Conservation (phyloP, 352 stramenopile genomes). For the Phytophthora hibernalis region DNA sequence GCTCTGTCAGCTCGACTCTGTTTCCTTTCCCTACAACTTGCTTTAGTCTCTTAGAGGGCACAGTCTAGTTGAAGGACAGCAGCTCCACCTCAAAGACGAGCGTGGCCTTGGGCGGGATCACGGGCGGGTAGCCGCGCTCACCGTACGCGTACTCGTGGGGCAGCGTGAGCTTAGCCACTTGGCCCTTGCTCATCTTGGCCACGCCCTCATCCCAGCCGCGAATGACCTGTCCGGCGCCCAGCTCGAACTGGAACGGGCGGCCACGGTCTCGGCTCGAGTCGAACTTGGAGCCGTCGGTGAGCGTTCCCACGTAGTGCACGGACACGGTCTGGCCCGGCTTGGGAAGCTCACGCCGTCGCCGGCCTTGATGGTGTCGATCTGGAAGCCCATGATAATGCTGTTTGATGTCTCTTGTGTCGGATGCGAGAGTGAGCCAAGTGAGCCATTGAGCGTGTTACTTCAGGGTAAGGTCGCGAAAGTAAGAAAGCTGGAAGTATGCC, state of each 20-base stretch:
- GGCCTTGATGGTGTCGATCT: conserved; percentile 83
- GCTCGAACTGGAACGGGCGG: conserved; percentile 82
- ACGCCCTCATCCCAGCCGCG: conserved; percentile 83
- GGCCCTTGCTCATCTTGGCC: conserved; percentile 91
- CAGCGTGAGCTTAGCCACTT: conserved; percentile 93
- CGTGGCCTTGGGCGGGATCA: conserved; percentile 93
- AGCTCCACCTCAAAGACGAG: conserved; percentile 95
- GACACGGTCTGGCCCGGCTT: conserved; percentile 70
- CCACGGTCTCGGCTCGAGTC: conserved; percentile 82
- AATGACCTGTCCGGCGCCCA: conserved; percentile 82
- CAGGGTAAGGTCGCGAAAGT: background rate
- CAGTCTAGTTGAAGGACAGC: conserved; percentile 68
- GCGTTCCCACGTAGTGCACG: conserved; percentile 83
- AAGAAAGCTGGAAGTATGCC: conserved; percentile 17
- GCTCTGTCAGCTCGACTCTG: too few species aligned
- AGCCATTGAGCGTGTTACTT: conserved; percentile 10
- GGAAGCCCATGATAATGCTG: conserved; percentile 53
- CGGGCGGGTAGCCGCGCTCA: conserved; percentile 82
- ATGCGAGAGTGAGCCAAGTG: conserved; percentile 21
- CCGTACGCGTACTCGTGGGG: conserved; percentile 96
- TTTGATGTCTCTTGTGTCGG: conserved; percentile 11
- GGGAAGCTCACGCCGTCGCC: conserved; percentile 83
- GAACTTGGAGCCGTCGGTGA: conserved; percentile 82
- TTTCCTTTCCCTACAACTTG: background rate
- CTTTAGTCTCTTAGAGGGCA: background rate